A percentile compares a stretch with the other conserved stretches of the same genome.
Conservation (phyloP, 371 early-diverging fungal genomes). For the Syncephalastrum contaminatum region DNA sequence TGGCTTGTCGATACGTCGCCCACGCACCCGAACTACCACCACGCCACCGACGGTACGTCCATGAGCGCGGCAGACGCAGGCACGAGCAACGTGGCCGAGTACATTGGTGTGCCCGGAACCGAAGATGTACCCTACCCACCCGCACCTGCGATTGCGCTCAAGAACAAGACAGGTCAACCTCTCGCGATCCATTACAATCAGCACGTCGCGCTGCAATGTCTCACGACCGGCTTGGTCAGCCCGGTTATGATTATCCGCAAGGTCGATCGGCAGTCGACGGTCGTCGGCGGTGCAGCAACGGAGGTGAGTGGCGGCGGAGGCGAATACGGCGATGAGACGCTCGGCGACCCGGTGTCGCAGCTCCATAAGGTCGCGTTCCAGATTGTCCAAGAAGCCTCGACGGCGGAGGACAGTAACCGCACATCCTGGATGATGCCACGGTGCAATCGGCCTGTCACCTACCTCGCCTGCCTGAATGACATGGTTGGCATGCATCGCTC, state of each 20-base stretch:
- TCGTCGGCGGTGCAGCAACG: constrained; percentile 47
- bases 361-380: constrained; percentile 87
- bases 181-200: constrained; percentile 75
- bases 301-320: constrained; percentile 22
- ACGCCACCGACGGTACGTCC: too few species aligned
- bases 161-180: constrained; percentile 39
- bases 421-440: constrained; percentile 3
- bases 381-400: constrained; percentile 44
- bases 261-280: constrained; percentile 70
- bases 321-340: constrained; percentile 41
- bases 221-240: constrained; percentile 70
- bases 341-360: constrained; percentile 73
- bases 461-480: constrained; percentile 25
- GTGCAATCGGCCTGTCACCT: constrained; percentile 10
- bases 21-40: constrained; percentile 18
- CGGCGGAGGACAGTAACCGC: constrained; percentile 1
- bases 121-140: constrained; percentile 39
- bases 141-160: constrained; percentile 61
- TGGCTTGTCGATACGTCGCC: constrained; percentile 61
- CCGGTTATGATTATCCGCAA: constrained; percentile 77
- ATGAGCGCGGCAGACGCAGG: constrained; percentile 1
- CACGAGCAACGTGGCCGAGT: constrained; percentile 6
- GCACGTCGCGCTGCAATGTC: constrained; percentile 74
- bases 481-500: constrained; percentile 26
- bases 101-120: constrained; percentile 9